phyloP scores from a whole-genome alignment of 1,139 yeast genomes.

The Pichia sp. region DNA sequence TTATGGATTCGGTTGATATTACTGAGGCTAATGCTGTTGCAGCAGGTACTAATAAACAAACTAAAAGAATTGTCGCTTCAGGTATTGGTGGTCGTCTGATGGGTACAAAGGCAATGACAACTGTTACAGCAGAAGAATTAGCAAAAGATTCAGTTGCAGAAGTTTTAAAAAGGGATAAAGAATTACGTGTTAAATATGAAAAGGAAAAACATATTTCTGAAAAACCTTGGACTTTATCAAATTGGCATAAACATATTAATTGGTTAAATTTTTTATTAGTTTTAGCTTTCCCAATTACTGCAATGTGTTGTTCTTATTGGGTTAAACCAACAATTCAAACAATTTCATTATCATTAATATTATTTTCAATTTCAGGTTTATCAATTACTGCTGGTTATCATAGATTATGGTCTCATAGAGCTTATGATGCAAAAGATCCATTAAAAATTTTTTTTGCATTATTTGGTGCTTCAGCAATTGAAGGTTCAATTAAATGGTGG shows the following conservation, averaged over 20 bases:
- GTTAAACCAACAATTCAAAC: slow-evolving; percentile 62
- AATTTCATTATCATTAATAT: slow-evolving; percentile 47
- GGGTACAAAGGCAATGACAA: slow-evolving; percentile 72
- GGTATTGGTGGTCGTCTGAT: slow-evolving; percentile 72
- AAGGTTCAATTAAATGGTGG: slow-evolving; percentile 99
- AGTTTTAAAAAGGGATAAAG: slow-evolving; percentile 50
- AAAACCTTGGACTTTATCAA: slow-evolving; percentile 77
- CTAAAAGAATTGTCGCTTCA: slow-evolving; percentile 66
- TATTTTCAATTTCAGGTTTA: slow-evolving; percentile 70
- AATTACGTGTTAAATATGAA: slow-evolving; percentile 42
- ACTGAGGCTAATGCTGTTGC: slow-evolving; percentile 81
- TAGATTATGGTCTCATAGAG: slow-evolving; percentile 81
- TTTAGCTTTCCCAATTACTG: slow-evolving; percentile 60
- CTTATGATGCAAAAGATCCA: slow-evolving; percentile 72
- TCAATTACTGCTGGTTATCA: slow-evolving; percentile 97
- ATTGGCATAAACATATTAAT: slow-evolving; percentile 86
- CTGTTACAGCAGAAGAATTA: slow-evolving; percentile 58
- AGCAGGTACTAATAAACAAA: slow-evolving; percentile 72
- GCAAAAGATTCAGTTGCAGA: slow-evolving; percentile 48
- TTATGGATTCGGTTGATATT: slow-evolving; percentile 37
- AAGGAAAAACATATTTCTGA: slow-evolving; percentile 73
- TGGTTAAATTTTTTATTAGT: slow-evolving; percentile 90
- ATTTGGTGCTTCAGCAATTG: slow-evolving; percentile 92
- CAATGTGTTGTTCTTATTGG: slow-evolving; percentile 43
- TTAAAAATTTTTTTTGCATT: slow-evolving; percentile 68